These are phyloP conservation scores for Yarrowia sp. DNA, from an alignment of 805 yeast species.

Conservation along the genomic window DNA sequence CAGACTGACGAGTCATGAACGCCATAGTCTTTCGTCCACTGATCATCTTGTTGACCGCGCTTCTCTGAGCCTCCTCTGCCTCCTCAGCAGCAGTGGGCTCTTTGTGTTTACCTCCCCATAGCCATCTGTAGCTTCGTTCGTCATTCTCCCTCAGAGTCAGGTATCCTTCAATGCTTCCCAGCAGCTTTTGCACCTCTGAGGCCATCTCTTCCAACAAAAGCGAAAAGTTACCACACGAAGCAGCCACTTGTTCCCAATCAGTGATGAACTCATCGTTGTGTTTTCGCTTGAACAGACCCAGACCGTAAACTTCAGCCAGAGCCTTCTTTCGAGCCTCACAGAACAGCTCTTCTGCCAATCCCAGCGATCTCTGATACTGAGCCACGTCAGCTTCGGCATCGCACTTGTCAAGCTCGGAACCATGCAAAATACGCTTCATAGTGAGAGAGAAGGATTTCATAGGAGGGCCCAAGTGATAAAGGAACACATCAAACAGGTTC, in stretches of 20 bases:
- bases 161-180: slow-evolving; percentile 55
- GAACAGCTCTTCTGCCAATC: slow-evolving; percentile 62
- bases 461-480: slow-evolving; percentile 74
- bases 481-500: slow-evolving; percentile 70
- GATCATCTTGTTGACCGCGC: slow-evolving; percentile 22
- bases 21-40: slow-evolving; percentile 27
- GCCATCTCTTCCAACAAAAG: slow-evolving; percentile 69
- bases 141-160: slow-evolving; percentile 31
- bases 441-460: slow-evolving; percentile 70
- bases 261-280: slow-evolving; percentile 53
- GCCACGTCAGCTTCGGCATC: slow-evolving; percentile 45
- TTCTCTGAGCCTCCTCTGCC: slow-evolving; percentile 8
- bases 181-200: slow-evolving; percentile 58
- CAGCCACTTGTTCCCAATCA: slow-evolving; percentile 81
- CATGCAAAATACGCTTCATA: slow-evolving; percentile 64
- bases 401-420: slow-evolving; percentile 43
- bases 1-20: slow-evolving; percentile 28
- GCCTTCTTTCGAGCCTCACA: slow-evolving; percentile 64
- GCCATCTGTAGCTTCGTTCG: slow-evolving; percentile 58
- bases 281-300: slow-evolving; percentile 57
- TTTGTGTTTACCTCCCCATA: slow-evolving; percentile 46
- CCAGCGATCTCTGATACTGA: slow-evolving; percentile 54
- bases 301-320: slow-evolving; percentile 63
- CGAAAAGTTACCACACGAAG: slow-evolving; percentile 82
- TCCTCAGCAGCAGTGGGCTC: neutral